phyloP scores from a whole-genome alignment of 345 rosid genomes.

The Excoecaria cochinchinensis region DNA sequence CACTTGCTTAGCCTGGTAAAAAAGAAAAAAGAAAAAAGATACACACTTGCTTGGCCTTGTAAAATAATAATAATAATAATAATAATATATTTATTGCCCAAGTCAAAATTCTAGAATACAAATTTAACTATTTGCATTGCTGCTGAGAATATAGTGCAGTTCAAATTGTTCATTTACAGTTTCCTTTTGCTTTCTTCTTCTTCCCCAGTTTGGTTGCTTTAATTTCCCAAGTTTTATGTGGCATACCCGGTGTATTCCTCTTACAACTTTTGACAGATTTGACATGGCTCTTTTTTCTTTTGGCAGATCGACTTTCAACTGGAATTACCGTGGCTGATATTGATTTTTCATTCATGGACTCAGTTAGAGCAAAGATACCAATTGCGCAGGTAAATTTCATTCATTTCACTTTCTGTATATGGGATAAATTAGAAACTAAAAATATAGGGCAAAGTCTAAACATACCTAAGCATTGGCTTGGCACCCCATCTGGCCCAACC shows the following conservation, averaged over 20 bases:
- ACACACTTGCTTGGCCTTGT: not conserved
- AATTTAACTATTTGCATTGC: not conserved
- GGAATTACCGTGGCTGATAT: slow-evolving; percentile 85
- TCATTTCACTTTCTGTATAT: not conserved
- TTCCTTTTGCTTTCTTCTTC: not conserved
- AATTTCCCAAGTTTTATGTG: not conserved
- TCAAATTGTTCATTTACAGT: not conserved
- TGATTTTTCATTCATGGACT: slow-evolving; percentile 71
- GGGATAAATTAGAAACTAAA: no score
- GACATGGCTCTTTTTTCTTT: not conserved
- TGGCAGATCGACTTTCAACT: slow-evolving; percentile 66
- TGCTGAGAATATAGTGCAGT: not conserved
- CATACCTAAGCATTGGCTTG: not conserved
- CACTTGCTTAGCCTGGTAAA: not conserved
- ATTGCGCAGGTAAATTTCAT: slow-evolving; percentile 56
- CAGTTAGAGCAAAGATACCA: slow-evolving; percentile 82
- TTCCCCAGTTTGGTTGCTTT: not conserved
- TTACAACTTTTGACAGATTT: not conserved
- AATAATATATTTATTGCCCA: no score
- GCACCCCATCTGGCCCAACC: not conserved
- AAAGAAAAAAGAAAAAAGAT: no score
- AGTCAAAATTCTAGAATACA: not conserved
- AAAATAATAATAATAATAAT: no score
- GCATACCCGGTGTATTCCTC: not conserved
- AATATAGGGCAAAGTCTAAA: no score